These are phyloP conservation scores for Phytopythium kandeliae DNA, from an alignment of 352 stramenopile genomes.

Conservation along the genomic window DNA sequence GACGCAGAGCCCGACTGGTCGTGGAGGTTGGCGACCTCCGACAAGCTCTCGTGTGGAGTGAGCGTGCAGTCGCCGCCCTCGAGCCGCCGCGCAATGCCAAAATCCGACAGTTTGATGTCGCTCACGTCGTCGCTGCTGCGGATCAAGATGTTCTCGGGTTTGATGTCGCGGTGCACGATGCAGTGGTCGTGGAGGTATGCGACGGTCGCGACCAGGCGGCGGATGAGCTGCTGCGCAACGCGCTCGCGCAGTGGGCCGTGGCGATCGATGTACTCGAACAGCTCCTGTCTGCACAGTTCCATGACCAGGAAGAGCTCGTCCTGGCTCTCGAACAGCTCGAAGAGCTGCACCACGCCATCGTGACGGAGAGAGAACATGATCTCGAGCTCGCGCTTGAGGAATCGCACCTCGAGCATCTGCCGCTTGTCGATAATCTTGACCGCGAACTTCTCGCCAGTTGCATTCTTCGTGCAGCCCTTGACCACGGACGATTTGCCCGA, in stretches of 20 bases:
- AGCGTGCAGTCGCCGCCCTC: slow-evolving; percentile 53
- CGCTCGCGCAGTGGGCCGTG: slow-evolving; percentile 66
- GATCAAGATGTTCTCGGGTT: slow-evolving; percentile 82
- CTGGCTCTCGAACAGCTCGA: slow-evolving; percentile 75
- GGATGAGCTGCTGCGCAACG: slow-evolving; percentile 59
- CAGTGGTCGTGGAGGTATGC: slow-evolving; percentile 78
- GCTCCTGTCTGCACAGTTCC: slow-evolving; percentile 71
- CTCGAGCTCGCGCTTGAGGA: slow-evolving; percentile 83
- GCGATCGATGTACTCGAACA: slow-evolving; percentile 80
- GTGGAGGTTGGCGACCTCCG: slow-evolving; percentile 56
- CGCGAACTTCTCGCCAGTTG: slow-evolving; percentile 30
- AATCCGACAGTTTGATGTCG: slow-evolving; percentile 81
- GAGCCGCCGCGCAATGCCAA: slow-evolving; percentile 74
- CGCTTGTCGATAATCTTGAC: slow-evolving; percentile 86
- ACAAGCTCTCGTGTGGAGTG: slow-evolving; percentile 67
- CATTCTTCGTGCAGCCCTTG: slow-evolving; percentile 44
- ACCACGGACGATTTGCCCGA: slow-evolving; percentile 80
- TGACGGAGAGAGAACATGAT: slow-evolving; percentile 77
- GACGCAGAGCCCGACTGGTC: slow-evolving; percentile 13
- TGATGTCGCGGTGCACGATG: slow-evolving; percentile 85
- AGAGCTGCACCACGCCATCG: slow-evolving; percentile 67
- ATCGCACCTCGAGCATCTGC: slow-evolving; percentile 74
- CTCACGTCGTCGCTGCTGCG: slow-evolving; percentile 49
- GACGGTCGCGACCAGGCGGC: slow-evolving; percentile 70
- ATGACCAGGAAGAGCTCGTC: slow-evolving; percentile 78